phyloP scores from a whole-genome alignment of 257 asterid genomes.

The Solanum etuberosum region DNA sequence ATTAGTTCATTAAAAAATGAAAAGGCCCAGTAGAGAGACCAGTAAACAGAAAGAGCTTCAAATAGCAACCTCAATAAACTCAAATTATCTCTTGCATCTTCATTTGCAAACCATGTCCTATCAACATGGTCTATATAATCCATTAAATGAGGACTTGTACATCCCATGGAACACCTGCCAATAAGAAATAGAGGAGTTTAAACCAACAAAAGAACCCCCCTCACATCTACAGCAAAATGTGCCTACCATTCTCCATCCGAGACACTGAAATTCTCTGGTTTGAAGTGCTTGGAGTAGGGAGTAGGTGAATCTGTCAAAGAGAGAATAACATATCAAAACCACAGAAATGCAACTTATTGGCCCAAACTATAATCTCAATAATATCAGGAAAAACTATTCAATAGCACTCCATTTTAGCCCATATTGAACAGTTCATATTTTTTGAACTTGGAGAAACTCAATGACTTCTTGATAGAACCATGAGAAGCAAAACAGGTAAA shows the following conservation, averaged over 20 bases:
- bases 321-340: background rate
- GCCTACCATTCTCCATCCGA: background rate
- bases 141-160: background rate
- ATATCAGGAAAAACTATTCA: background rate
- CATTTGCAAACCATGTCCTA: background rate
- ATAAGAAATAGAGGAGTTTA: background rate
- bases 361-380: background rate
- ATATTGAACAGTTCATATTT: background rate
- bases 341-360: background rate
- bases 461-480: background rate
- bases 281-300: background rate
- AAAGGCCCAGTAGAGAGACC: background rate
- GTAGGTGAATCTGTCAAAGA: background rate
- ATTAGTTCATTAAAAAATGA: background rate
- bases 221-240: background rate
- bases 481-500: background rate
- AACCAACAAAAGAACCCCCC: background rate
- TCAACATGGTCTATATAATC: background rate
- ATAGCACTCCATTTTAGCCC: background rate
- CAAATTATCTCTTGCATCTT: background rate
- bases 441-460: background rate
- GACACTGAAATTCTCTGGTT: background rate
- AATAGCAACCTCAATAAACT: background rate
- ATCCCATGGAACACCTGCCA: background rate
- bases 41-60: background rate